A percentile compares a stretch with the other conserved stretches of the same genome.
Conservation (phyloP, 2,329 filamentous ascomycete species). For the Pseudogymnoascus sp. region DNA sequence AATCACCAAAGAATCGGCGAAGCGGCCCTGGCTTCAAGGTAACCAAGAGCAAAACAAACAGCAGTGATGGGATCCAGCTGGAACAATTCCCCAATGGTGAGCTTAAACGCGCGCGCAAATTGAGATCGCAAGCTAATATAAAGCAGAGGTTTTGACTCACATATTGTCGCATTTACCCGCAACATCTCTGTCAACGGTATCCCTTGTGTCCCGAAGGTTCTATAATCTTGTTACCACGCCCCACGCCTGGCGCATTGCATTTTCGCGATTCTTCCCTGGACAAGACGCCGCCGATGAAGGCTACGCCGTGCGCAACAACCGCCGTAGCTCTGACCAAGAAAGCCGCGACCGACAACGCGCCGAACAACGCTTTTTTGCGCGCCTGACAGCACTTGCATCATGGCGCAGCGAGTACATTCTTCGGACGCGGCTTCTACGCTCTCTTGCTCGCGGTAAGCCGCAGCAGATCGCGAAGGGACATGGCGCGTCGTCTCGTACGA, state of each 20-base stretch:
- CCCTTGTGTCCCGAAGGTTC: slow-evolving; percentile 81
- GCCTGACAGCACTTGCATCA: slow-evolving; percentile 74
- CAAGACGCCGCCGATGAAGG: slow-evolving; percentile 44
- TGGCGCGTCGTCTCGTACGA: slow-evolving; percentile 42
- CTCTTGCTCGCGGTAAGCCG: slow-evolving; percentile 74
- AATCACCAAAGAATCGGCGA: slow-evolving; percentile 32
- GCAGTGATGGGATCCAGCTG: slow-evolving; percentile 21
- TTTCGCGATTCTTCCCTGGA: slow-evolving; percentile 82
- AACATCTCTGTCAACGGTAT: slow-evolving; percentile 70
- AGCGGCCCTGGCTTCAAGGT: slow-evolving; percentile 47
- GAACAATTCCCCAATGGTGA: slow-evolving; percentile 73
- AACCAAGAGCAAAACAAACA: slow-evolving; percentile 35
- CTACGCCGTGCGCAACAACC: slow-evolving; percentile 29
- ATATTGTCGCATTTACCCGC: slow-evolving; percentile 84
- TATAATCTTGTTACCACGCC: slow-evolving; percentile 80
- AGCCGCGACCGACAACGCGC: slow-evolving; percentile 50
- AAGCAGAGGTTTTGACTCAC: slow-evolving; percentile 79
- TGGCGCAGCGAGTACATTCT: slow-evolving; percentile 96
- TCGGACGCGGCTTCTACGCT: slow-evolving; percentile 73
- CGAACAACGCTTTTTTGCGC: slow-evolving; percentile 70
- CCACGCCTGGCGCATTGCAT: slow-evolving; percentile 89
- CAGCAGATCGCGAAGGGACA: slow-evolving; percentile 43
- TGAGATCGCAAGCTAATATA: slow-evolving; percentile 22
- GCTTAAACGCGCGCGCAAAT: slow-evolving; percentile 20
- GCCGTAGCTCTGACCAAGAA: slow-evolving; percentile 36